Conservation (phyloP, 345 rosid species). For the Bruguiera sexangula region DNA sequence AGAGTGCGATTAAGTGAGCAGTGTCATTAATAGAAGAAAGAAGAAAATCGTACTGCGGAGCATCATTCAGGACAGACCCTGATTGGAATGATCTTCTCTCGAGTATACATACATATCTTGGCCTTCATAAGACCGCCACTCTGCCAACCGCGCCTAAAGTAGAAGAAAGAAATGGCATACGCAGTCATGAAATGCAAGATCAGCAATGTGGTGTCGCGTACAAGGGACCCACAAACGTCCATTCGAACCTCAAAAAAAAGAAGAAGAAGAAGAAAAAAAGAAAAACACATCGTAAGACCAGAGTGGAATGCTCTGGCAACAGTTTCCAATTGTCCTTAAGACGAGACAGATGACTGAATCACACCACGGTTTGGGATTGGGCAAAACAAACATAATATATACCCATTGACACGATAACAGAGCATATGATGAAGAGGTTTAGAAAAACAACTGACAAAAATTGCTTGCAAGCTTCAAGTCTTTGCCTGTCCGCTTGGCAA, state of each 20-base stretch:
- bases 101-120: slow-evolving; percentile 70
- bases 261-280: too few species aligned
- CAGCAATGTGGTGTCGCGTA: too few species aligned
- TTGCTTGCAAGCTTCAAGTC: too few species aligned
- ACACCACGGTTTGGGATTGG: slow-evolving; percentile 62
- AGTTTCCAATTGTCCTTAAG: too few species aligned
- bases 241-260: too few species aligned
- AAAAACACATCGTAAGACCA: too few species aligned
- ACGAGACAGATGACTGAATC: neutral
- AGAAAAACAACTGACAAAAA: too few species aligned
- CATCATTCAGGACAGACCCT: slow-evolving; percentile 48
- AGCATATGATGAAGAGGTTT: too few species aligned
- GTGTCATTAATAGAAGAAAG: slow-evolving; percentile 74
- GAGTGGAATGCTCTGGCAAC: too few species aligned
- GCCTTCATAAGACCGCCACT: slow-evolving; percentile 86
- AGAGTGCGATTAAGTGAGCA: slow-evolving; percentile 17
- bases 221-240: too few species aligned
- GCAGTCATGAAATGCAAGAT: neutral
- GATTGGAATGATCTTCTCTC: slow-evolving; percentile 88
- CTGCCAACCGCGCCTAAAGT: slow-evolving; percentile 68
- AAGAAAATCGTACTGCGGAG: slow-evolving; percentile 14
- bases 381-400: slow-evolving; percentile 75
- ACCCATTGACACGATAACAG: slow-evolving; percentile 45
- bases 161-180: neutral
- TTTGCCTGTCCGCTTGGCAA: slow-evolving; percentile 61